phyloP scores from a whole-genome alignment of 257 asterid genomes.

The Solanum peruvianum region DNA sequence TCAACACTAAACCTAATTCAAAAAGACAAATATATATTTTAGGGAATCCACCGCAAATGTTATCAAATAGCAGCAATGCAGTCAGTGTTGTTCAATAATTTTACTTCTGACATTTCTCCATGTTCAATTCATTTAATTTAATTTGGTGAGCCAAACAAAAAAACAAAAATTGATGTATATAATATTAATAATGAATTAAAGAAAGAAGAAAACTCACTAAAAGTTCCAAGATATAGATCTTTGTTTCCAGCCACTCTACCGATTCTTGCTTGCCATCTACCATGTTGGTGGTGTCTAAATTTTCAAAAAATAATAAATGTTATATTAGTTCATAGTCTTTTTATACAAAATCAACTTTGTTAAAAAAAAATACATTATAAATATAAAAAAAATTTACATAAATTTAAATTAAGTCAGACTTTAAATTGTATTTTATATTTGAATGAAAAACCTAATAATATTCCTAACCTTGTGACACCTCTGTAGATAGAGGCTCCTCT shows the following conservation, averaged over 20 bases:
- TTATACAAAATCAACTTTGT: too few relatives aligned
- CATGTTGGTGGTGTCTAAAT: conserved; percentile 88
- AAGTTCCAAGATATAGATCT: conserved; percentile 85
- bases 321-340: neutral
- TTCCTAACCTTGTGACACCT: conserved; percentile 74
- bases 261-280: conserved; percentile 87
- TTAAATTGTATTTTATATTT: too few relatives aligned
- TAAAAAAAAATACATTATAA: too few relatives aligned
- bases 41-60: conserved; percentile 35
- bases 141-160: neutral
- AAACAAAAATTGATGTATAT: neutral
- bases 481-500: conserved; percentile 88
- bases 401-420: too few relatives aligned
- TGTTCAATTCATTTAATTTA: neutral
- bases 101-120: neutral
- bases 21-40: neutral
- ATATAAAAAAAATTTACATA: too few relatives aligned
- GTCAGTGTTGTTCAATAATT: neutral
- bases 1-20: neutral
- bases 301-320: too few relatives aligned
- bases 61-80: conserved; percentile 25
- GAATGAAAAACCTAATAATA: too few relatives aligned
- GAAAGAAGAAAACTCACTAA: conserved; percentile 36
- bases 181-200: neutral
- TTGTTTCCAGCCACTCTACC: conserved; percentile 91